phyloP scores from a whole-genome alignment of 305 asterid genomes.

The Plantago coronopus region DNA sequence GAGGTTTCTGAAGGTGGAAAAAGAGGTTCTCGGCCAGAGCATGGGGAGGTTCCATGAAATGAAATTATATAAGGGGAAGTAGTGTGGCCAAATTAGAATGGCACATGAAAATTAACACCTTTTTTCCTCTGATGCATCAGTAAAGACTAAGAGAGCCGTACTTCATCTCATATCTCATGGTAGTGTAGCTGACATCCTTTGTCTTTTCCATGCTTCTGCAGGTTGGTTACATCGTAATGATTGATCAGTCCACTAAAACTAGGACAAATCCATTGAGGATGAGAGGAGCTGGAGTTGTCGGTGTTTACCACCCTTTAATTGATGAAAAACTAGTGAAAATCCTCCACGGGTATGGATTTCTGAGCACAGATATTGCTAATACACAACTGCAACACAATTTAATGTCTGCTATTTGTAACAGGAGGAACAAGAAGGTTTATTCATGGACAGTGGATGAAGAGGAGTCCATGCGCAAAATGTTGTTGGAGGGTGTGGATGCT shows the following conservation, averaged over 20 bases:
- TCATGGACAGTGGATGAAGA: constrained; percentile 95
- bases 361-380: background rate
- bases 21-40: background rate
- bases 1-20: background rate
- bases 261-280: constrained; percentile 63
- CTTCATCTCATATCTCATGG: background rate
- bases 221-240: constrained; percentile 97
- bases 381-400: background rate
- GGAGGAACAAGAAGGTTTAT: constrained; percentile 82
- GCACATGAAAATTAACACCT: background rate
- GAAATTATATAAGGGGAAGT: no score
- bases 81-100: background rate
- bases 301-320: constrained; percentile 82
- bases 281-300: constrained; percentile 80
- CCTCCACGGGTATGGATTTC: constrained; percentile 62
- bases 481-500: constrained; percentile 73
- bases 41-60: no score
- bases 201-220: constrained; percentile 28
- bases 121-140: background rate
- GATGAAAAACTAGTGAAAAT: constrained; percentile 66
- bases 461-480: constrained; percentile 63
- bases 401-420: constrained; percentile 24
- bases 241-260: constrained; percentile 55
- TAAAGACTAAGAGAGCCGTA: no score
- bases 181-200: constrained; percentile 18